Evolutionary conservation across 1,284 basidiomycete genomes (phyloP).

Genomic region (Marasmius fiardii): DNA sequence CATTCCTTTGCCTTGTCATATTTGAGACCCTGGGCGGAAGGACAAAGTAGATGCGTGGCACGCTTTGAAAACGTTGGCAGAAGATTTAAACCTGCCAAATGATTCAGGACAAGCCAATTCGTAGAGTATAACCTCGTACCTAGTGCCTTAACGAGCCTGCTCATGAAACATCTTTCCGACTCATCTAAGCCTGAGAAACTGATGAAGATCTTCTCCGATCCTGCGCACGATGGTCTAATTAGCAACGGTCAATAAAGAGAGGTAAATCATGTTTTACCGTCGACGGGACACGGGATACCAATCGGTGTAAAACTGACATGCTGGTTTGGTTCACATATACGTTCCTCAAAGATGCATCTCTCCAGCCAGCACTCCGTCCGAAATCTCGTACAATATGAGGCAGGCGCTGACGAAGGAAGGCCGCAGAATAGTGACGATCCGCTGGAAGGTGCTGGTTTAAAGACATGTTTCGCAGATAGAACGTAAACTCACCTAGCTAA

Average conservation of each 20-base stretch:
- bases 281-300: conserved; percentile 45
- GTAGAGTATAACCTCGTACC: conserved; percentile 35
- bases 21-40: conserved; percentile 62
- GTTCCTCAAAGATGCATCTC: conserved; percentile 65
- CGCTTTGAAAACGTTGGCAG: conserved; percentile 56
- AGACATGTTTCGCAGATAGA: conserved; percentile 5
- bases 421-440: conserved; percentile 20
- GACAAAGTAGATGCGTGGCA: conserved; percentile 73
- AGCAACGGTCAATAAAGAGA: conserved; percentile 5
- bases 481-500: conserved; percentile 54
- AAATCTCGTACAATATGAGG: conserved; percentile 42
- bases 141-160: conserved; percentile 59
- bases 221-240: conserved; percentile 26
- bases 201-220: conserved; percentile 49
- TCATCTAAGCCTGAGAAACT: conserved; percentile 70
- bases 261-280: conserved; percentile 32
- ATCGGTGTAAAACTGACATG: conserved; percentile 65
- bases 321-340: conserved; percentile 55
- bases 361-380: conserved; percentile 85
- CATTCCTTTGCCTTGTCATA: conserved; percentile 73
- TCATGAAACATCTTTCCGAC: conserved; percentile 56
- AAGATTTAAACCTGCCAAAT: conserved; percentile 46
- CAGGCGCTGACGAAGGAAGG: not conserved
- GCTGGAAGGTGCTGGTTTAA: conserved; percentile 53
- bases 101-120: conserved; percentile 7